Evolutionary conservation across 2,329 filamentous ascomycete genomes (phyloP).

Genomic region (Colletotrichum sp.): DNA sequence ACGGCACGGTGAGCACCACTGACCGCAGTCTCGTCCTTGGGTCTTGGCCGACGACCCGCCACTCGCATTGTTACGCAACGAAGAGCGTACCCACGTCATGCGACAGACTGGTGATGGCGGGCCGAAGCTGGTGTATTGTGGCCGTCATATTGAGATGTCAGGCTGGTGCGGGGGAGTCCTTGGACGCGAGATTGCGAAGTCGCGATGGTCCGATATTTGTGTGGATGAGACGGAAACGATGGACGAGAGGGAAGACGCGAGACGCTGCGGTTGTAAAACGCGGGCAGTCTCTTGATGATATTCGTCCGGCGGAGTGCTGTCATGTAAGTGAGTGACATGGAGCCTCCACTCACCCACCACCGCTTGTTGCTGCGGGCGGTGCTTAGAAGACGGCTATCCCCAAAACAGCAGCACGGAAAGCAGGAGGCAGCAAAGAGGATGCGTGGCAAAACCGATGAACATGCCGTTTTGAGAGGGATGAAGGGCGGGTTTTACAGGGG

Average conservation of each 20-base stretch:
- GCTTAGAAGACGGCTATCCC: neutral
- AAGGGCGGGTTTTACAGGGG: neutral
- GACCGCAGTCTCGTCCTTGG: neutral
- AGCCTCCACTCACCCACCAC: neutral
- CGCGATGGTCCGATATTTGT: neutral
- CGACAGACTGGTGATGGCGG: neutral
- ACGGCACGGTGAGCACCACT: neutral
- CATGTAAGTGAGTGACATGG: neutral
- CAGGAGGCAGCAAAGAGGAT: neutral
- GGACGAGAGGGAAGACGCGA: neutral
- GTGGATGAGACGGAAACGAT: neutral
- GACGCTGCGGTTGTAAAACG: neutral
- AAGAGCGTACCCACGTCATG: conserved; percentile 17
- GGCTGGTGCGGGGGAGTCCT: neutral
- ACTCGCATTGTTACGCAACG: conserved; percentile 15
- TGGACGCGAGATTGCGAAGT: neutral
- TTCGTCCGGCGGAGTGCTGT: neutral
- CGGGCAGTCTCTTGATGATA: neutral
- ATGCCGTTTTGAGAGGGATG: neutral
- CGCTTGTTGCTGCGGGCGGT: neutral
- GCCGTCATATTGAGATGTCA: neutral
- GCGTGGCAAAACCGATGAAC: conserved; percentile 2
- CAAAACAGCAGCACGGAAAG: neutral
- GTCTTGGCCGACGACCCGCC: conserved; percentile 1
- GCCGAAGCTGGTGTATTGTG: neutral